phyloP scores from a whole-genome alignment of 352 stramenopile species.

The Blastocystis sp. region DNA sequence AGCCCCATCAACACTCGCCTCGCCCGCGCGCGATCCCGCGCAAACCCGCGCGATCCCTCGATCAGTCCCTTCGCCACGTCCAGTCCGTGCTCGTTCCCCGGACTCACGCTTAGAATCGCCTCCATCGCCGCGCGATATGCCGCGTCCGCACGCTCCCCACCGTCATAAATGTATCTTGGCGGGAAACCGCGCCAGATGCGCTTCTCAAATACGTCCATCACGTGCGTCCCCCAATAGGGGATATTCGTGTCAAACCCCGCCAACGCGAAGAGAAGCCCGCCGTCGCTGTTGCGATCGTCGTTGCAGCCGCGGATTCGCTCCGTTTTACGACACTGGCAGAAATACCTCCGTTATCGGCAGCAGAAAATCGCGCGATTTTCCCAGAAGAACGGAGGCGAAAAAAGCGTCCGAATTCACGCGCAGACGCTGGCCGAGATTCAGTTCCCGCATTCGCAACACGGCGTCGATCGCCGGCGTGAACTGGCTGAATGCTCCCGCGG shows the following conservation, averaged over 20 bases:
- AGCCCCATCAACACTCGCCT: neutral
- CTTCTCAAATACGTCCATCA: constrained; percentile 48
- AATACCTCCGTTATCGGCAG: neutral
- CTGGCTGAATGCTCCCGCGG: neutral
- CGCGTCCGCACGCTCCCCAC: neutral
- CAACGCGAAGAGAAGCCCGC: neutral
- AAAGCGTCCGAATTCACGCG: neutral
- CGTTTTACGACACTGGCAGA: neutral
- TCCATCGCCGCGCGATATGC: constrained; percentile 15
- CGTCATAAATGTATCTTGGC: neutral
- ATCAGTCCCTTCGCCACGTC: neutral
- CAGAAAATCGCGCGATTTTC: neutral
- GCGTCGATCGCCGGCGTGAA: constrained; percentile 7
- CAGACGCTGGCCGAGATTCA: neutral
- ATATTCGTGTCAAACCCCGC: neutral
- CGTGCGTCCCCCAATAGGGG: constrained; percentile 34
- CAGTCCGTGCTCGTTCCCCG: neutral
- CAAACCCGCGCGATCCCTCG: constrained; percentile 18
- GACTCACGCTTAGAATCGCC: neutral
- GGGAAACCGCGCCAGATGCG: neutral
- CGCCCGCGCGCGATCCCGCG: neutral
- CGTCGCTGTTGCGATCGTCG: neutral
- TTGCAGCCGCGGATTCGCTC: neutral
- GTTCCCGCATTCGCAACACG: neutral
- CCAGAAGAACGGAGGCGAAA: neutral